Evolutionary conservation across 2,329 filamentous ascomycete species (phyloP).

Genomic region (Paraphaeosphaeria minitans): DNA sequence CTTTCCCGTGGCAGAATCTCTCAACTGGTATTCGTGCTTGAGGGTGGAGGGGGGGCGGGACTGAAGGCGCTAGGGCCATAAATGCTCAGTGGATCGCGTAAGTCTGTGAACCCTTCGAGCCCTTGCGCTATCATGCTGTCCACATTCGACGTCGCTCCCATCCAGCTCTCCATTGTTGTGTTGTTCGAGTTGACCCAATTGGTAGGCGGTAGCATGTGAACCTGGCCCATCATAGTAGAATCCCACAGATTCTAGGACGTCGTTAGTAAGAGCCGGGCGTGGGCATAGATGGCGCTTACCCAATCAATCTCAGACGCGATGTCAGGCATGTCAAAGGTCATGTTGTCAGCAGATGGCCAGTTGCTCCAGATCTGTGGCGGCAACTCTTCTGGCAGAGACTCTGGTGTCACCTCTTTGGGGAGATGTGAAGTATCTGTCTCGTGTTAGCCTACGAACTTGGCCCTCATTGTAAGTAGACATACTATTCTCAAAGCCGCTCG

Average conservation of each 20-base stretch:
- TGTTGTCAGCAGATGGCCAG: slow-evolving; percentile 14
- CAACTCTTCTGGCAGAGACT: slow-evolving; percentile 15
- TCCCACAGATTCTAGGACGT: slow-evolving; percentile 20
- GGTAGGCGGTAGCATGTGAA: slow-evolving; percentile 19
- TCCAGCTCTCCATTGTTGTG: slow-evolving; percentile 18
- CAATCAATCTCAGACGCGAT: slow-evolving; percentile 26
- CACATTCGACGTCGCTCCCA: slow-evolving; percentile 14
- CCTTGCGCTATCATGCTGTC: slow-evolving; percentile 15
- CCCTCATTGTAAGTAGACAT: not conserved
- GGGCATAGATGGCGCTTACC: slow-evolving; percentile 11
- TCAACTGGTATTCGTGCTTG: not conserved
- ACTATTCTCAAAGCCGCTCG: slow-evolving; percentile 12
- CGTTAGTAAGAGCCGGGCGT: not conserved
- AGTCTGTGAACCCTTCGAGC: slow-evolving; percentile 9
- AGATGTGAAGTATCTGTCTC: slow-evolving; percentile 9
- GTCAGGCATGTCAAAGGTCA: slow-evolving; percentile 16
- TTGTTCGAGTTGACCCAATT: slow-evolving; percentile 17
- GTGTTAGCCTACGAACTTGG: slow-evolving; percentile 2
- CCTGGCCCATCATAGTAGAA: slow-evolving; percentile 21
- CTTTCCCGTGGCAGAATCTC: not conserved
- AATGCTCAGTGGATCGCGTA: slow-evolving; percentile 6
- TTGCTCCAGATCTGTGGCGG: slow-evolving; percentile 19
- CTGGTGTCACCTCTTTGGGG: slow-evolving; percentile 18
- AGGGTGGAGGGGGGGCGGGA: not conserved
- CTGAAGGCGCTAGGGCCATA: slow-evolving; percentile 11